A percentile compares a stretch with the other conserved stretches of the same genome.
Conservation (phyloP, 805 yeast species). For the Candida ipomoeae region DNA sequence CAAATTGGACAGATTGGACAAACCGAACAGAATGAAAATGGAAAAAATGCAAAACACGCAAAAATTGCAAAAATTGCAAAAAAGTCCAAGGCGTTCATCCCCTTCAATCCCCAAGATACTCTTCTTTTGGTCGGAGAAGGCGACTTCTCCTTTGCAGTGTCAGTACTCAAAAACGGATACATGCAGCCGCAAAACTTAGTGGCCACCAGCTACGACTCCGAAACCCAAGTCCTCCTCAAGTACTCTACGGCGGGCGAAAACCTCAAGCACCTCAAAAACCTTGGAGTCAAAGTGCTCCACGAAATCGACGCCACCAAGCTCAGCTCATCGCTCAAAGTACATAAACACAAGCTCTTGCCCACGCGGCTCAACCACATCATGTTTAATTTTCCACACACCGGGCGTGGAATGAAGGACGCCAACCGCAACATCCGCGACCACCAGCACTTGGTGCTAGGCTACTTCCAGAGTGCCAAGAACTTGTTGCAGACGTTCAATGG, state of each 20-base stretch:
- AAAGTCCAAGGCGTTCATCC: constrained; percentile 44
- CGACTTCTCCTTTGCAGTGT: constrained; percentile 77
- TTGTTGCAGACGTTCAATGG: constrained; percentile 46
- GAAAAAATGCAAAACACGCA: too few relatives aligned
- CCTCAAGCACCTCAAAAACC: constrained; percentile 34
- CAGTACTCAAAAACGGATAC: constrained; percentile 49
- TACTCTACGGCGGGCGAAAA: constrained; percentile 58
- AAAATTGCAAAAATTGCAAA: too few relatives aligned
- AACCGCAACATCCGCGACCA: constrained; percentile 80
- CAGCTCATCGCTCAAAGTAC: constrained; percentile 46
- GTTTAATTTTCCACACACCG: constrained; percentile 95
- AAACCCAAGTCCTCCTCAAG: constrained; percentile 52
- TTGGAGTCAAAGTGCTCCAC: constrained; percentile 44
- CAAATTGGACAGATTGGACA: too few relatives aligned
- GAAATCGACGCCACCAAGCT: constrained; percentile 72
- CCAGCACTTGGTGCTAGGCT: constrained; percentile 64
- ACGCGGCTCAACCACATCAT: constrained; percentile 44
- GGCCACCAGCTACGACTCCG: constrained; percentile 73
- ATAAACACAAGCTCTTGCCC: constrained; percentile 12
- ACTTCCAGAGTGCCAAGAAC: constrained; percentile 54
- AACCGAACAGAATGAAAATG: too few relatives aligned
- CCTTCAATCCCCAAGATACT: constrained; percentile 53
- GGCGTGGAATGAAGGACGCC: constrained; percentile 80
- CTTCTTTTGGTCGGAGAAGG: constrained; percentile 90
- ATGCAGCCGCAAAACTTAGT: constrained; percentile 52